A percentile compares a stretch with the other conserved stretches of the same genome.
phyloP scores from a whole-genome alignment of 2,329 filamentous ascomycete species.

The Epichloe baconii region DNA sequence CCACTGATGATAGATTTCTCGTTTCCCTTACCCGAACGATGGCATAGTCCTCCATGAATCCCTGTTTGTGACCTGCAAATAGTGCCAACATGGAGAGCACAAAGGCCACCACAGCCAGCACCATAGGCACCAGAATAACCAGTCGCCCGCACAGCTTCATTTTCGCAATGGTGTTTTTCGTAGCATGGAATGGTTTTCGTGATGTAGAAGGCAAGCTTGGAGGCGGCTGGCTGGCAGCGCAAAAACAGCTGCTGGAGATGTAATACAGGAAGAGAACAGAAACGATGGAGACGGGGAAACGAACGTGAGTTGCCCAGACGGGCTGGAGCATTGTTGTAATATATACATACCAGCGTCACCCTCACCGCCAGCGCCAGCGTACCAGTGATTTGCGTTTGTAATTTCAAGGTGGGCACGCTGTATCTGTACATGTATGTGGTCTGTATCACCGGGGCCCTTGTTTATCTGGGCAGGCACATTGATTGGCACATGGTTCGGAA shows the following conservation, averaged over 20 bases:
- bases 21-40: conserved; percentile 22
- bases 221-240: not conserved
- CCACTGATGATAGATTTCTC: not conserved
- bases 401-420: too few species aligned
- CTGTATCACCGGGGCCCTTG: not conserved
- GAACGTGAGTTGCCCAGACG: not conserved
- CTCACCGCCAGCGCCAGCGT: not conserved
- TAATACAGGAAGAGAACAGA: not conserved
- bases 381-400: not conserved
- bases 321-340: not conserved
- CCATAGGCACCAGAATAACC: conserved; percentile 22
- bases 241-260: not conserved
- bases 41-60: conserved; percentile 31
- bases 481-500: too few species aligned
- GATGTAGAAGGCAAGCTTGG: not conserved
- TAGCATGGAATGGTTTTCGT: not conserved
- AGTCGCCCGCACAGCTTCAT: conserved; percentile 9
- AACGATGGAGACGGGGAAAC: not conserved
- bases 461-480: not conserved
- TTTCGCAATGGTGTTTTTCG: not conserved
- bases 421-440: too few species aligned
- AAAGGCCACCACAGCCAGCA: conserved; percentile 24
- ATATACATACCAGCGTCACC: not conserved
- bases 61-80: conserved; percentile 26
- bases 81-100: conserved; percentile 26